phyloP scores from a whole-genome alignment of 163 green algal genomes.

The Coccomyxa subellipsoidea region DNA sequence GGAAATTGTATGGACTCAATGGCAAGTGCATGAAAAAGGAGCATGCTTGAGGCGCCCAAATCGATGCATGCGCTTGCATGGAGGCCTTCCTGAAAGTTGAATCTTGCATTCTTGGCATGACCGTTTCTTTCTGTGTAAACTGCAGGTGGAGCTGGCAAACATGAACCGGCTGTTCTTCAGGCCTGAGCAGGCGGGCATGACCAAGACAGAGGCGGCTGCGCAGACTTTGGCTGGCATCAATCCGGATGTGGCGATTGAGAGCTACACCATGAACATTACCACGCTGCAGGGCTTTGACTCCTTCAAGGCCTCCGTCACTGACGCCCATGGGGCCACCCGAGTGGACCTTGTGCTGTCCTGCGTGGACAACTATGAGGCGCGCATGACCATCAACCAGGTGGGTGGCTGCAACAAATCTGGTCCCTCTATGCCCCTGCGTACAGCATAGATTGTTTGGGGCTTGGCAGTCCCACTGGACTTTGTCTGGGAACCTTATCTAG shows the following conservation, averaged over 20 bases:
- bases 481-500: too few species aligned
- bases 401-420: neutral
- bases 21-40: too few species aligned
- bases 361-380: constrained; percentile 98
- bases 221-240: constrained; percentile 91
- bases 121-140: too few species aligned
- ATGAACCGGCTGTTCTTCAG: constrained; percentile 99
- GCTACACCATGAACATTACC: constrained; percentile 96
- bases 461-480: too few species aligned
- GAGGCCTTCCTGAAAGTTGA: too few species aligned
- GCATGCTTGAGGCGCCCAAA: too few species aligned
- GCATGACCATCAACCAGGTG: constrained; percentile 97
- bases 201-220: constrained; percentile 93
- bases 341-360: constrained; percentile 94
- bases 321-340: constrained; percentile 34
- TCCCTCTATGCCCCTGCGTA: too few species aligned
- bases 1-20: too few species aligned
- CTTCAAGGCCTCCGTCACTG: constrained; percentile 74
- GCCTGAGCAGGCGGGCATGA: constrained; percentile 93
- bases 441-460: too few species aligned
- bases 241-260: constrained; percentile 89
- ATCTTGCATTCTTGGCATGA: too few species aligned
- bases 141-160: constrained; percentile 93
- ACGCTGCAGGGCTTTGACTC: constrained; percentile 87
- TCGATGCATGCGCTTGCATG: too few species aligned